Evolutionary conservation across 2,329 filamentous ascomycete genomes (phyloP), one percentile per base, ranked within the genome.

Genomic region (Escovopsis sp.): DNA sequence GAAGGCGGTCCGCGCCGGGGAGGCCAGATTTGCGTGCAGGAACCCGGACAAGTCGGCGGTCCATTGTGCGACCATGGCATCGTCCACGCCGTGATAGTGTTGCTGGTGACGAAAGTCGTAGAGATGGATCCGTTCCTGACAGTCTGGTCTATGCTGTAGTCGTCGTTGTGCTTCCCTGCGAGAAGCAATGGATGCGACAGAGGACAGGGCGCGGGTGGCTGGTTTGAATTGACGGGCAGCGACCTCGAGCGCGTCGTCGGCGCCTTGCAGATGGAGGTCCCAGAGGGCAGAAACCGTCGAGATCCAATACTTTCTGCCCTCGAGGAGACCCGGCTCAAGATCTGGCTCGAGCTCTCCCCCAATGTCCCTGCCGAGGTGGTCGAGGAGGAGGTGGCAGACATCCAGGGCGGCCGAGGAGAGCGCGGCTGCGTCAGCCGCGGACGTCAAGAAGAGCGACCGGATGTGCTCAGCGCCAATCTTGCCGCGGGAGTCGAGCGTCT

Each of bases 381-480:
- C n/a, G n/a, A 66, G 36, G 0, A 62, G 53, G 13, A 55, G 39
- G 19, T 59, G 48, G 46, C 68, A 73, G 3, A 68, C 46, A 2
- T 47, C 45, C 5, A 75, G 45, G 5, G 70, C 52, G 2, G 63
- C 62, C 2, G 59, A 59, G 12, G 65, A 51, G 5, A 71, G 51
- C 4, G 55, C 50, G 12, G 64, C 56, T 6, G 62, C 58, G 14
- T 73, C 70, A 8, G 56, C 41, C 0, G 63, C 62, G 1, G 69
- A 56, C 1, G 58, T 58, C 36, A 59, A 65, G 47, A 76, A 74
- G 6, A 75, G 55, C 4, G 70, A 69, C 43, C 65, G 68, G 45
- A 75, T 62, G 41, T 74, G 70, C 46, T 74, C 69, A 2, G 65
- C 65, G 13, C 71, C 71, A 44, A 72, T 70, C 35, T 51, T 60